Evolutionary conservation across 2,329 filamentous ascomycete genomes (phyloP).

Genomic region (Fusarium siculi): DNA sequence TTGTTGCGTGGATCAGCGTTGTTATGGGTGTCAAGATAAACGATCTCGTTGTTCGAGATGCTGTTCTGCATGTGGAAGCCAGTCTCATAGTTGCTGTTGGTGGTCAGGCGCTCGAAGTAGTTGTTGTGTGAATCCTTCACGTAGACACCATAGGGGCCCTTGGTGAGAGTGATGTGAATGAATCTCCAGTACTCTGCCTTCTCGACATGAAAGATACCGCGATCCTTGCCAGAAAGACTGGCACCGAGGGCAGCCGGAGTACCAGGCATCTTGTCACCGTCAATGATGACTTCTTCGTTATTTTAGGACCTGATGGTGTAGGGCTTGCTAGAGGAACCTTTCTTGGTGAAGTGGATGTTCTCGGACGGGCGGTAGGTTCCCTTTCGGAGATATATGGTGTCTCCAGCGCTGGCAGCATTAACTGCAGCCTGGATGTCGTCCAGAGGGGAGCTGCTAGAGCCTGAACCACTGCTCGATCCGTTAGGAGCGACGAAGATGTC

Average conservation of each 20-base stretch:
- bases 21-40: conserved; percentile 53
- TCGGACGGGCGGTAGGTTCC: conserved; percentile 56
- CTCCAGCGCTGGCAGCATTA: conserved; percentile 56
- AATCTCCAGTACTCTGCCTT: conserved; percentile 57
- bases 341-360: conserved; percentile 59
- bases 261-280: conserved; percentile 50
- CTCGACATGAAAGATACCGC: conserved; percentile 59
- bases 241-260: conserved; percentile 54
- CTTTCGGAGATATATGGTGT: conserved; percentile 56
- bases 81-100: conserved; percentile 51
- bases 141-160: conserved; percentile 51
- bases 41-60: conserved; percentile 49
- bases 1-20: conserved; percentile 60
- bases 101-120: conserved; percentile 49
- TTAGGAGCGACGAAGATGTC: conserved; percentile 58
- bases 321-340: conserved; percentile 52
- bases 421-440: conserved; percentile 59
- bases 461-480: conserved; percentile 52
- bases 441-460: conserved; percentile 48
- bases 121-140: conserved; percentile 48
- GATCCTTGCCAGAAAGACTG: conserved; percentile 51
- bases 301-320: conserved; percentile 55
- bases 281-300: conserved; percentile 55
- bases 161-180: conserved; percentile 45
- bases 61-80: conserved; percentile 50